Conservation (phyloP, 441 rosid genomes). For the Macaranga tanarius region DNA sequence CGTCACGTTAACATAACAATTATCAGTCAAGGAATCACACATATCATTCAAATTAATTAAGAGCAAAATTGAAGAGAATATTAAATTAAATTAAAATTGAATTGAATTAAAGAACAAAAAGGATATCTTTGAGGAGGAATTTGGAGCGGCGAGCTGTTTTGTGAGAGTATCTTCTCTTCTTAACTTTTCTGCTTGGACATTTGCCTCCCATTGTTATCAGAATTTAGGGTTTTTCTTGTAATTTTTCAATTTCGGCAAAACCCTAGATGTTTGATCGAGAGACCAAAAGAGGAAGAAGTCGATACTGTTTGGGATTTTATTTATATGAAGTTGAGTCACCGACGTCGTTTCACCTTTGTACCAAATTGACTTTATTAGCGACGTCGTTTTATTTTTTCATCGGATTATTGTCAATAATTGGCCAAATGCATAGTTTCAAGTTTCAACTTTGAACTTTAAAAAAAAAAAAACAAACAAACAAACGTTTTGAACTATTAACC, state of each 20-base stretch:
- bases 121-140: conserved; percentile 83
- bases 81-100: background rate
- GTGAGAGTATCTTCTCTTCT: conserved; percentile 92
- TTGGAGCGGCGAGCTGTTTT: conserved; percentile 83
- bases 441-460: too few relatives aligned
- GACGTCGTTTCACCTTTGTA: background rate
- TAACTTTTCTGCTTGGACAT: conserved; percentile 90
- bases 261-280: conserved; percentile 10
- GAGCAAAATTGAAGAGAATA: background rate
- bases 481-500: too few relatives aligned
- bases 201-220: conserved; percentile 58
- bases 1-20: conserved; percentile 51
- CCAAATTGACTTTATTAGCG: too few relatives aligned
- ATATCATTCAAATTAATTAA: background rate
- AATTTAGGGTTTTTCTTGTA: background rate
- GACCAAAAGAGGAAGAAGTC: fast-evolving
- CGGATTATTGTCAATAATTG: too few relatives aligned
- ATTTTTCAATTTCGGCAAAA: background rate
- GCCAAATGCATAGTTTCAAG: too few relatives aligned
- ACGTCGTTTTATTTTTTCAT: too few relatives aligned
- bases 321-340: background rate
- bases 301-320: background rate
- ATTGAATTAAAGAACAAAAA: conserved; percentile 19
- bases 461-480: too few relatives aligned
- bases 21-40: conserved; percentile 37